Conservation (phyloP, 169 alveolate genomes). For the Plasmodium adleri region DNA sequence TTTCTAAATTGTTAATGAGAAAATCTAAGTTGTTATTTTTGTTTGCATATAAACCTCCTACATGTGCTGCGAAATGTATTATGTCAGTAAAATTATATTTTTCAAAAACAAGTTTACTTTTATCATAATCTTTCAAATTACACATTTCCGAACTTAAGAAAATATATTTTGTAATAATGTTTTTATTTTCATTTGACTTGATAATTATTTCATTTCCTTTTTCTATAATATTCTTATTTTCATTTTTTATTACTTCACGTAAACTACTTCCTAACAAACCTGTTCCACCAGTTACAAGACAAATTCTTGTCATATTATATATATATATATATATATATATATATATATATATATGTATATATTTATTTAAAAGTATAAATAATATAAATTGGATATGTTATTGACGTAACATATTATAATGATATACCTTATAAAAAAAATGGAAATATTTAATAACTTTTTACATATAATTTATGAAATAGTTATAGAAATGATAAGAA, state of each 20-base stretch:
- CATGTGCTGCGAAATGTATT: constrained; percentile 73
- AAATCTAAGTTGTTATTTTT: constrained; percentile 52
- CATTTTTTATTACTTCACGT: constrained; percentile 54
- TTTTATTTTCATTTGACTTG: constrained; percentile 45
- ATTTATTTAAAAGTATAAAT: too few relatives aligned
- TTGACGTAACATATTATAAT: too few relatives aligned
- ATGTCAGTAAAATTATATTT: constrained; percentile 64
- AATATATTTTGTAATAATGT: constrained; percentile 50
- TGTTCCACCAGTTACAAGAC: constrained; percentile 70
- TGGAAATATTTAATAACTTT: too few relatives aligned
- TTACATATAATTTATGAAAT: too few relatives aligned
- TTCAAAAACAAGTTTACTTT: constrained; percentile 34
- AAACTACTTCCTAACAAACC: constrained; percentile 72
- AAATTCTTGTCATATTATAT: constrained; percentile 45
- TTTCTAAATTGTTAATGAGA: constrained; percentile 51
- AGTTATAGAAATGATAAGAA: too few relatives aligned
- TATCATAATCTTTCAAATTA: constrained; percentile 66
- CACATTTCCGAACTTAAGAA: constrained; percentile 72
- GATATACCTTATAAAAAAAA: too few relatives aligned
- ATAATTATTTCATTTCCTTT: constrained; percentile 60
- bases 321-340: too few relatives aligned
- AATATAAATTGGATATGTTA: too few relatives aligned
- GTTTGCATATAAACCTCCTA: constrained; percentile 63
- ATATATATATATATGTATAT: too few relatives aligned
- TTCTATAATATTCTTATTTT: constrained; percentile 28